These are phyloP conservation scores for Daldinia bambusicola DNA, from an alignment of 495 filamentous ascomycete species.

Conservation along the genomic window DNA sequence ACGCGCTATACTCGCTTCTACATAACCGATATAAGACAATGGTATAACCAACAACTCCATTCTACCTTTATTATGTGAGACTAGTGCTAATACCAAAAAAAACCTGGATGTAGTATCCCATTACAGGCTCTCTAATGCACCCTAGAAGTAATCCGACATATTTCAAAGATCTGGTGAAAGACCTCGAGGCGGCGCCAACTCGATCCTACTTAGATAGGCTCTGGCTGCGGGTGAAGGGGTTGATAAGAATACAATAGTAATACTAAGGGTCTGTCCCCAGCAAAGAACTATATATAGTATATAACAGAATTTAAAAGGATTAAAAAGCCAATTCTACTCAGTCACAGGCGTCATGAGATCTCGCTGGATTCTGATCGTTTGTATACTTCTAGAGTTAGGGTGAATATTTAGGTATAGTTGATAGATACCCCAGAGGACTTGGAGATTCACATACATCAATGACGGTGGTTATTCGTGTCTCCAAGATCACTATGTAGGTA, in stretches of 20 bases:
- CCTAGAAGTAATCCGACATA: slow-evolving; percentile 81
- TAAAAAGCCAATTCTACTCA: slow-evolving; percentile 11
- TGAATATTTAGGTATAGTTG: too few relatives aligned
- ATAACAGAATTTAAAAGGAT: too few relatives aligned
- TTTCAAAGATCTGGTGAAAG: slow-evolving; percentile 76
- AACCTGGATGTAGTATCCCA: slow-evolving; percentile 64
- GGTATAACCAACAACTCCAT: slow-evolving; percentile 48
- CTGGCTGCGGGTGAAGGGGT: slow-evolving; percentile 69
- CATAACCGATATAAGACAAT: slow-evolving; percentile 75
- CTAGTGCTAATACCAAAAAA: slow-evolving; percentile 3
- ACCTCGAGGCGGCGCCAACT: slow-evolving; percentile 76
- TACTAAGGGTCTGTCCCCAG: not conserved
- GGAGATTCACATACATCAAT: not conserved
- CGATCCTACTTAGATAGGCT: slow-evolving; percentile 67
- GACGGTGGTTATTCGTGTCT: not conserved
- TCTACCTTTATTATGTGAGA: not conserved
- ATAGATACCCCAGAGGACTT: not conserved
- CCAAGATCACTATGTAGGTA: not conserved
- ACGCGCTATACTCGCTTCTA: slow-evolving; percentile 78
- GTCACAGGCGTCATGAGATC: slow-evolving; percentile 3
- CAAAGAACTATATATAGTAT: slow-evolving; percentile 15
- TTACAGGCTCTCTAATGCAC: slow-evolving; percentile 67
- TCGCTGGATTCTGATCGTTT: not conserved
- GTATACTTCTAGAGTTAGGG: not conserved
- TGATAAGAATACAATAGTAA: slow-evolving; percentile 64